phyloP scores from a whole-genome alignment of 2,329 filamentous ascomycete species.

The Achaetomium macrosporum region DNA sequence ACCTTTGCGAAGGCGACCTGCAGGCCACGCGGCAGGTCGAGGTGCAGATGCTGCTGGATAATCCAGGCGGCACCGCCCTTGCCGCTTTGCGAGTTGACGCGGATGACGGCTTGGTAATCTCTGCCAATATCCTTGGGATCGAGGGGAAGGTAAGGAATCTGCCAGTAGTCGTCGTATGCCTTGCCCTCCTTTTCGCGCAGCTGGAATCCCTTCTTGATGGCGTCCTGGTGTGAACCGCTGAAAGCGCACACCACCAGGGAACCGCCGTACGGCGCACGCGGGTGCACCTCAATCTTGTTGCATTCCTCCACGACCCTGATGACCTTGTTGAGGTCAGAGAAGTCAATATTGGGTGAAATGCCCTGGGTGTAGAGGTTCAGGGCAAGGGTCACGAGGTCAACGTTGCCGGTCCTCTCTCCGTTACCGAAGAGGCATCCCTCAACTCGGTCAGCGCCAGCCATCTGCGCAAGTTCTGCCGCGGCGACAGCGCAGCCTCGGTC shows the following conservation, averaged over 20 bases:
- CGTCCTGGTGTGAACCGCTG: conserved; percentile 88
- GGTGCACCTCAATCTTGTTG: conserved; percentile 92
- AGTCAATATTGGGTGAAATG: conserved; percentile 77
- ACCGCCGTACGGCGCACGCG: conserved; percentile 83
- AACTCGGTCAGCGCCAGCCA: conserved; percentile 91
- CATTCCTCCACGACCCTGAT: conserved; percentile 87
- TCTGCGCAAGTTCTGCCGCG: conserved; percentile 86
- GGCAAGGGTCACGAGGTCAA: conserved; percentile 86
- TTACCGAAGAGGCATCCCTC: conserved; percentile 94
- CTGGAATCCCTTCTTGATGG: conserved; percentile 89
- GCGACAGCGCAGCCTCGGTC: conserved; percentile 87
- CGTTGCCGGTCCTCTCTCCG: conserved; percentile 91
- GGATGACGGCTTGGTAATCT: conserved; percentile 96
- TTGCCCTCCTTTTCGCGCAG: conserved; percentile 56
- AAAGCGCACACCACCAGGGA: conserved; percentile 90
- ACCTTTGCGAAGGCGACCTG: conserved; percentile 87
- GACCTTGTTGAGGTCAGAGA: conserved; percentile 78
- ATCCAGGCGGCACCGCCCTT: conserved; percentile 96
- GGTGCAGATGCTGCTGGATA: conserved; percentile 78
- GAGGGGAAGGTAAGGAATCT: conserved; percentile 85
- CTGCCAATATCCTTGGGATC: conserved; percentile 91
- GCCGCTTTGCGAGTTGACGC: conserved; percentile 93
- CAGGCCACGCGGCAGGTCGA: conserved; percentile 87
- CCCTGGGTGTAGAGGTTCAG: conserved; percentile 96
- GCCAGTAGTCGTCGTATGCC: conserved; percentile 64